Evolutionary conservation across 768 basidiomycete species (phyloP).

Genomic region (Kwoniella dejecticola): DNA sequence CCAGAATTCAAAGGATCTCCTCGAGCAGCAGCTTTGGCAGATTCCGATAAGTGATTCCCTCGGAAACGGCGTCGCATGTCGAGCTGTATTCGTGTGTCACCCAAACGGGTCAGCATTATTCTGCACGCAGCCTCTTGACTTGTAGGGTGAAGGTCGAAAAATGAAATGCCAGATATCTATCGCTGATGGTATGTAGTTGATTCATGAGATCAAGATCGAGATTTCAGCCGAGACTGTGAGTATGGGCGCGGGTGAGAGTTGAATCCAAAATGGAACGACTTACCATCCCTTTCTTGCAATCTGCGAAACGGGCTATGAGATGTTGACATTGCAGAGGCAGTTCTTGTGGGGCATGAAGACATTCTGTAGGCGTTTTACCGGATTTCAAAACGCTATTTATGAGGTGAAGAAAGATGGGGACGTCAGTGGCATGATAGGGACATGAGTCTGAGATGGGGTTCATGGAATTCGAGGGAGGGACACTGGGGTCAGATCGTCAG

Average conservation of each 20-base stretch:
- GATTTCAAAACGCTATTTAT: constrained; percentile 43
- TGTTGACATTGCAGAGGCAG: constrained; percentile 53
- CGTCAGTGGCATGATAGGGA: background rate
- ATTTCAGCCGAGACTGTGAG: no score
- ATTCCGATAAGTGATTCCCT: constrained; percentile 48
- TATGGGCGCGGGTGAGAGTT: no score
- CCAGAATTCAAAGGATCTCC: constrained; percentile 6
- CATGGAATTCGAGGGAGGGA: background rate
- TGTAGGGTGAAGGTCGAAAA: no score
- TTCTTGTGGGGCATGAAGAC: constrained; percentile 42
- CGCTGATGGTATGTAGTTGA: no score
- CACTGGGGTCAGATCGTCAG: no score
- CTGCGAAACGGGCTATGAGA: constrained; percentile 47
- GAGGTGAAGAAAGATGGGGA: background rate
- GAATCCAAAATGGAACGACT: constrained; percentile 17
- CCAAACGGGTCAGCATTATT: no score
- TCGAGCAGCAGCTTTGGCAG: constrained; percentile 21
- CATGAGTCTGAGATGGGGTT: no score
- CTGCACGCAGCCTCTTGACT: no score
- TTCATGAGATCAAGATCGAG: no score
- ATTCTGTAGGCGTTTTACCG: constrained; percentile 50
- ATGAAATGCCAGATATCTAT: no score
- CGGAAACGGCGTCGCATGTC: constrained; percentile 54
- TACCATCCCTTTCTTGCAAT: constrained; percentile 56
- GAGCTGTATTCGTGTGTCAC: no score